Percentiles rank a stretch among this genome's conserved stretches.
phyloP scores from a whole-genome alignment of 169 alveolate species.

The Eimeria falciformis region DNA sequence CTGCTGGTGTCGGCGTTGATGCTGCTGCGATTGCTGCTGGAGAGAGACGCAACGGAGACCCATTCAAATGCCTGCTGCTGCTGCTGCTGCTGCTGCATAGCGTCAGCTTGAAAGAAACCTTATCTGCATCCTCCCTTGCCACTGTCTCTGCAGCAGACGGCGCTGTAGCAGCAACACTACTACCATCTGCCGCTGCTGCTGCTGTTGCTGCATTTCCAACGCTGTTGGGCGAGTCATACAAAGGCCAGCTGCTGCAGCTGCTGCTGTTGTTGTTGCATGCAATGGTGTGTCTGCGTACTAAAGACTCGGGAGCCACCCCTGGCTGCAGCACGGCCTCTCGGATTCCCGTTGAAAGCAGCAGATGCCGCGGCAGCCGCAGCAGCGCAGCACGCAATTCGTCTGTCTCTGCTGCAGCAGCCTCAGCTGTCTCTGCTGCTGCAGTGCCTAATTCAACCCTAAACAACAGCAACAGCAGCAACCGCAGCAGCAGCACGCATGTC shows the following conservation, averaged over 20 bases:
- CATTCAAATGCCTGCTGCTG: background rate
- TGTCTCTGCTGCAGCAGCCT: background rate
- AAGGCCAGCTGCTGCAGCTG: slow-evolving; percentile 31
- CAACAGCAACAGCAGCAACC: background rate
- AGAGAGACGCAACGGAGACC: no score
- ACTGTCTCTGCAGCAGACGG: background rate
- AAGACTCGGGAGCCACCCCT: slow-evolving; percentile 57
- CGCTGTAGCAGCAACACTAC: background rate
- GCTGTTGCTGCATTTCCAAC: background rate
- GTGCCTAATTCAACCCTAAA: background rate
- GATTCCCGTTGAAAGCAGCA: slow-evolving; percentile 48
- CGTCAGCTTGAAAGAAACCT: background rate
- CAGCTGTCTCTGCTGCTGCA: slow-evolving; percentile 32
- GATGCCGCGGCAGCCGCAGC: slow-evolving; percentile 46
- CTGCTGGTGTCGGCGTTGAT: background rate
- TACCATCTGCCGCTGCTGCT: slow-evolving; percentile 2
- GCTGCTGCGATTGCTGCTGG: slow-evolving; percentile 5
- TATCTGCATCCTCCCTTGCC: background rate
- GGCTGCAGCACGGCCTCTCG: slow-evolving; percentile 68
- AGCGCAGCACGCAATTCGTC: slow-evolving; percentile 8
- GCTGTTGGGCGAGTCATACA: background rate
- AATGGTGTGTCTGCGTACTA: slow-evolving; percentile 22
- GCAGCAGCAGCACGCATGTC: background rate
- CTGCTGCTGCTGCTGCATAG: slow-evolving; percentile 26
- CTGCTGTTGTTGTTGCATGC: background rate